These are phyloP conservation scores for Naganishia sp. DNA, from an alignment of 1,284 basidiomycete species.

Conservation along the genomic window DNA sequence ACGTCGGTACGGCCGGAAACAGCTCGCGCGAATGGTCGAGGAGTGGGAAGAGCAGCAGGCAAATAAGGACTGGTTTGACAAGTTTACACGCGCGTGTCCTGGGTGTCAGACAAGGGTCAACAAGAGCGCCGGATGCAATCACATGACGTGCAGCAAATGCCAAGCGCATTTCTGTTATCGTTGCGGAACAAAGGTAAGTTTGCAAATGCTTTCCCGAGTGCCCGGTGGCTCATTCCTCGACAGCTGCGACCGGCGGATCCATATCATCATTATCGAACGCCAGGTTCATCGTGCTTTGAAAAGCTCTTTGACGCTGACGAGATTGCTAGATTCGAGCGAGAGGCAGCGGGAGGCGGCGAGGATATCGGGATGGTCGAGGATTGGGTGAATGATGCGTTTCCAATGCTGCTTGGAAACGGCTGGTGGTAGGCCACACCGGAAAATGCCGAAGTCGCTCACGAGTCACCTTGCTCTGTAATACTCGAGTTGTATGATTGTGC, in stretches of 20 bases:
- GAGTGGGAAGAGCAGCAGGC: constrained; percentile 47
- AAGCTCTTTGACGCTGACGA: constrained; percentile 50
- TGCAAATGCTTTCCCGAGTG: no score
- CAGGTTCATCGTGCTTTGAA: constrained; percentile 44
- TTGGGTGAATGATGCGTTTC: constrained; percentile 16
- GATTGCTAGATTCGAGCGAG: constrained; percentile 34
- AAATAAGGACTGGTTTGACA: constrained; percentile 48
- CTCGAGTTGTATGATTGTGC: no score
- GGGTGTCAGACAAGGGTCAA: constrained; percentile 50
- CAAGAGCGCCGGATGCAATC: constrained; percentile 53
- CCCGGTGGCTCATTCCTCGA: neutral
- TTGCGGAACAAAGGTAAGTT: constrained; percentile 44
- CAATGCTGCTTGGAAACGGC: constrained; percentile 17
- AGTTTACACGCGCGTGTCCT: constrained; percentile 46
- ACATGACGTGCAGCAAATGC: constrained; percentile 48
- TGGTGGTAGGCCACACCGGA: constrained; percentile 7
- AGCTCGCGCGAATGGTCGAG: constrained; percentile 45
- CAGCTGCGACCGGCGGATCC: constrained; percentile 45
- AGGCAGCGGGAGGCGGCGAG: constrained; percentile 7
- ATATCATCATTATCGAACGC: constrained; percentile 48
- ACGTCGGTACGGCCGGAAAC: constrained; percentile 41
- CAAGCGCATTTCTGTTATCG: constrained; percentile 51
- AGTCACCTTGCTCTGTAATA: no score
- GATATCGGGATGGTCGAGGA: constrained; percentile 17
- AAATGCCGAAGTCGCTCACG: no score